Percentiles rank a stretch among this genome's conserved stretches.
Conservation (phyloP, 2,329 filamentous ascomycete species). For the Ascocoryne sarcoides region DNA sequence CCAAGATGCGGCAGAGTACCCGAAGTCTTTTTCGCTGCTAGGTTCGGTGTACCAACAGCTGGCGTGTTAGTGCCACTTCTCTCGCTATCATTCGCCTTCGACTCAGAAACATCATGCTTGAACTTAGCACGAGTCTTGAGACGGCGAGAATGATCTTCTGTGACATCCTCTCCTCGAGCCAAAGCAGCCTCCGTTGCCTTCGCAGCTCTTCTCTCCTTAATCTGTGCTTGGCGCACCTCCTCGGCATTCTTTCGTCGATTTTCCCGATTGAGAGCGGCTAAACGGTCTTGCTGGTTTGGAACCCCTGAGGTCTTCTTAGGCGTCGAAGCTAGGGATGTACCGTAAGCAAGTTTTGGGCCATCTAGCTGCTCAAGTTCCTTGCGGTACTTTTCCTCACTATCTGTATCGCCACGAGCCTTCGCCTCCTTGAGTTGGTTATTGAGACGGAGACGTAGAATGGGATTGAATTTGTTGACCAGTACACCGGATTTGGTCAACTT, state of each 20-base stretch:
- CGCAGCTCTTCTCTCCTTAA: constrained; percentile 63
- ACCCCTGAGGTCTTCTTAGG: constrained; percentile 42
- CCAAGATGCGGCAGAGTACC: constrained; percentile 40
- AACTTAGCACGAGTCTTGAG: constrained; percentile 61
- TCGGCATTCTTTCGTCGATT: constrained; percentile 83
- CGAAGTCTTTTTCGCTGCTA: constrained; percentile 34
- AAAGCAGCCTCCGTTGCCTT: constrained; percentile 52
- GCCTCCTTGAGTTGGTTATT: constrained; percentile 59
- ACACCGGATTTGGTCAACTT: constrained; percentile 66
- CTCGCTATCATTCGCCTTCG: constrained; percentile 35
- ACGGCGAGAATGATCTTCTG: constrained; percentile 51
- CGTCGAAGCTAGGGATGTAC: constrained; percentile 48
- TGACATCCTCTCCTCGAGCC: constrained; percentile 52
- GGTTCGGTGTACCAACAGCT: constrained; percentile 36
- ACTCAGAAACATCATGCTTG: constrained; percentile 53
- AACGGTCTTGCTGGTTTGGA: constrained; percentile 65
- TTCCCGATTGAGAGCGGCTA: constrained; percentile 73
- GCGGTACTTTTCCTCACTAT: constrained; percentile 44
- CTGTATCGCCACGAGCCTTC: constrained; percentile 52
- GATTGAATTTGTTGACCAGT: constrained; percentile 56
- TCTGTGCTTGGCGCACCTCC: constrained; percentile 80
- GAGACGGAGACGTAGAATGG: constrained; percentile 59
- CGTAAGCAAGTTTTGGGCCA: constrained; percentile 64
- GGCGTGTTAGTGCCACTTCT: constrained; percentile 44
- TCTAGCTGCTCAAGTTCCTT: constrained; percentile 55